phyloP scores from a whole-genome alignment of 805 yeast species.

The Wickerhamomyces queroliae region DNA sequence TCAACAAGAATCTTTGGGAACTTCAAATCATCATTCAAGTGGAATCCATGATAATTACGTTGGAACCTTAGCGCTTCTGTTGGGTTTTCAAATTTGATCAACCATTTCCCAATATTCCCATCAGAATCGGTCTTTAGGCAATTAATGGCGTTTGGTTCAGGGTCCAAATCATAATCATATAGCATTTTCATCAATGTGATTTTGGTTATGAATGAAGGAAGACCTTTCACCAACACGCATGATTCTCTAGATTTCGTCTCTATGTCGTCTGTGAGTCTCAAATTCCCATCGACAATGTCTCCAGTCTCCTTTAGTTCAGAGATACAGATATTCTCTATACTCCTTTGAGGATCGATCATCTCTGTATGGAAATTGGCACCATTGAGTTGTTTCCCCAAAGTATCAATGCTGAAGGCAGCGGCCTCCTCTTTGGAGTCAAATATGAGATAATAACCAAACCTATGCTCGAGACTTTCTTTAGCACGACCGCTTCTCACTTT shows the following conservation, averaged over 20 bases:
- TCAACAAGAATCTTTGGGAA: slow-evolving; percentile 29
- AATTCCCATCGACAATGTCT: not conserved
- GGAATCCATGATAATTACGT: slow-evolving; percentile 43
- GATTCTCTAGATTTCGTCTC: slow-evolving; percentile 14
- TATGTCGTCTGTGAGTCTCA: not conserved
- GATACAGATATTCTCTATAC: slow-evolving; percentile 1
- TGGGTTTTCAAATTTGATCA: slow-evolving; percentile 39
- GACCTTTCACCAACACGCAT: slow-evolving; percentile 37
- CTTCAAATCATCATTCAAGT: slow-evolving; percentile 21
- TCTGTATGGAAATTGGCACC: slow-evolving; percentile 42
- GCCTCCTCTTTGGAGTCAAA: slow-evolving; percentile 46
- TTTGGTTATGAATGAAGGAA: slow-evolving; percentile 39
- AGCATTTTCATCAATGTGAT: slow-evolving; percentile 29
- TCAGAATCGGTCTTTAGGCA: slow-evolving; percentile 6
- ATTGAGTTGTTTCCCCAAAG: slow-evolving; percentile 40
- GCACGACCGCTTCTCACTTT: slow-evolving; percentile 45
- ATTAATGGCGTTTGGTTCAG: slow-evolving; percentile 9
- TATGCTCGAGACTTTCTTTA: slow-evolving; percentile 35
- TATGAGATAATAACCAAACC: slow-evolving; percentile 46
- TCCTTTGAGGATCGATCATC: slow-evolving; percentile 31
- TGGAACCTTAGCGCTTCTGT: slow-evolving; percentile 47
- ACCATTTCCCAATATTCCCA: slow-evolving; percentile 16
- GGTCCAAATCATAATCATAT: slow-evolving; percentile 46
- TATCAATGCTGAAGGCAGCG: slow-evolving; percentile 44
- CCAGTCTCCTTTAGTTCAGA: slow-evolving; percentile 1